Conservation (phyloP, 768 basidiomycete species). For the Serendipita sp. region DNA sequence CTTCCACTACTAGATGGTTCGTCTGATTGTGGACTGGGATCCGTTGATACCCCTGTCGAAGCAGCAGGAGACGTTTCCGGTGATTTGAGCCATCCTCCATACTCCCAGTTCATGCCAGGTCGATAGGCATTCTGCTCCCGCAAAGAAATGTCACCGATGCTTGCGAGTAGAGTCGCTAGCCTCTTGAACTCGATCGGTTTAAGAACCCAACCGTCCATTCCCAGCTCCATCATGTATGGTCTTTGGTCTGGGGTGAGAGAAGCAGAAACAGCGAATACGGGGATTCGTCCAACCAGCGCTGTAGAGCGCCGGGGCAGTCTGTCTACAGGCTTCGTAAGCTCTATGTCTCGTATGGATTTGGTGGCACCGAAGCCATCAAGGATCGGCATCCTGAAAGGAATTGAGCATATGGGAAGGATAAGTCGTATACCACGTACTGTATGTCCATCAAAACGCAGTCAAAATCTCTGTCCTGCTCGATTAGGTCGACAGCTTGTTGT, state of each 20-base stretch:
- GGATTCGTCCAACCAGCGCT: slow-evolving; percentile 44
- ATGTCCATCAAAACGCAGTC: slow-evolving; percentile 75
- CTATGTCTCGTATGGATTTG: slow-evolving; percentile 45
- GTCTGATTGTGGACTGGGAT: no score
- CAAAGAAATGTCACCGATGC: slow-evolving; percentile 31
- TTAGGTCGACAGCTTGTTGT: slow-evolving; percentile 51
- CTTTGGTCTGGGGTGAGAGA: slow-evolving; percentile 47
- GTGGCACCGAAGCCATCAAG: slow-evolving; percentile 61
- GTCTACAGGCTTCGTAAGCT: slow-evolving; percentile 24
- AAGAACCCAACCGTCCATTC: slow-evolving; percentile 71
- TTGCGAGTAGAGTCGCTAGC: slow-evolving; percentile 39
- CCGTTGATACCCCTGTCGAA: no score
- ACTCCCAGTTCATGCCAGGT: slow-evolving; percentile 41
- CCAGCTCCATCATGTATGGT: slow-evolving; percentile 33
- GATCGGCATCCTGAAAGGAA: slow-evolving; percentile 53
- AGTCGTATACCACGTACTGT: slow-evolving; percentile 34
- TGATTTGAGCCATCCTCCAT: slow-evolving; percentile 39
- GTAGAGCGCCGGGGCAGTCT: slow-evolving; percentile 23
- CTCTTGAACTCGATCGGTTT: slow-evolving; percentile 72
- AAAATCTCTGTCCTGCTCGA: slow-evolving; percentile 41
- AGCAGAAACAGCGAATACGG: slow-evolving; percentile 71
- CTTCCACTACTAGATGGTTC: no score
- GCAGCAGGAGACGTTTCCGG: no score
- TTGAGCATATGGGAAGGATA: slow-evolving; percentile 1
- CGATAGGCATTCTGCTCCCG: slow-evolving; percentile 20